Conservation (phyloP, 2,329 filamentous ascomycete species). For the Macroventuria anomochaeta region DNA sequence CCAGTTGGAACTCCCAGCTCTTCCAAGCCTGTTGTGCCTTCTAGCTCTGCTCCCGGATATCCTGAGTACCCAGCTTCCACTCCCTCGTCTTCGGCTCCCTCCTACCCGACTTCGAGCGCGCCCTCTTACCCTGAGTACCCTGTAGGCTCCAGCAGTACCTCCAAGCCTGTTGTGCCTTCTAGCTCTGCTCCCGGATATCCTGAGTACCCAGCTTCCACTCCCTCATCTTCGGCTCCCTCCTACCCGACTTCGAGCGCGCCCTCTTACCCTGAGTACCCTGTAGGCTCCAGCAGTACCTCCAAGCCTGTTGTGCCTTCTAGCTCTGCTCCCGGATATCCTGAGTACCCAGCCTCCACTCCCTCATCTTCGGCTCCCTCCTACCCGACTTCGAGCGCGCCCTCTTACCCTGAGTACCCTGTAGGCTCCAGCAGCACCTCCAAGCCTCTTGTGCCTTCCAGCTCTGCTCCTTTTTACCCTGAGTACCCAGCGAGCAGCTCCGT, state of each 20-base stretch:
- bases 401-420: not conserved
- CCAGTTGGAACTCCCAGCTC: conserved; percentile 16
- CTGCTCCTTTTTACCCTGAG: not conserved
- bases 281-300: conserved; percentile 4
- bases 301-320: not conserved
- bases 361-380: not conserved
- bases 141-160: conserved; percentile 5
- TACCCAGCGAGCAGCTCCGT: not conserved
- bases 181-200: conserved; percentile 9
- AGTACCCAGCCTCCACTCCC: conserved; percentile 10
- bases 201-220: not conserved
- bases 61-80: not conserved
- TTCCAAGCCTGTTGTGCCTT: not conserved
- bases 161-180: conserved; percentile 2
- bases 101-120: not conserved
- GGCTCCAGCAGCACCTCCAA: too few relatives aligned
- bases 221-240: not conserved
- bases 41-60: conserved; percentile 8
- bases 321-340: not conserved
- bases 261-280: not conserved
- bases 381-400: not conserved
- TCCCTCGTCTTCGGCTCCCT: not conserved
- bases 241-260: not conserved
- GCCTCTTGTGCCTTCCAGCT: too few relatives aligned
- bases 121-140: not conserved